Base-by-base conservation (phyloP, 78 protist species). In the Dictyostelium brefeldianum region DNA sequence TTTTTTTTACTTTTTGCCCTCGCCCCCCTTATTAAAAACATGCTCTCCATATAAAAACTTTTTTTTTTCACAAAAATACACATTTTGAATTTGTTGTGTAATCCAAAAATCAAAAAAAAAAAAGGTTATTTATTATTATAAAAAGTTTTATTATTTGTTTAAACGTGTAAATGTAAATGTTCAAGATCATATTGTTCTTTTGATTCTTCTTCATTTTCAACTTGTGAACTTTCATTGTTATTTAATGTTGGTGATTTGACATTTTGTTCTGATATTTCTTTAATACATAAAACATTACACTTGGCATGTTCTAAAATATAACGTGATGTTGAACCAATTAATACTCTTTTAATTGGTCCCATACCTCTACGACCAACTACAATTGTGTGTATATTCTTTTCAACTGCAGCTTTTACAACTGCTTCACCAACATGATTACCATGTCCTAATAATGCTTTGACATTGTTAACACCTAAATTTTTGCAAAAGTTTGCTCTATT, bases 311-410 rank as follows among this genome's bases (percentile, higher is more conserved):
- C 95, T 41, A 91, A 70, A 18, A 82, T 83, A 25, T 79, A 91
- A 56, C 81, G 73, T 12, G 95, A 91, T 11, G 95, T 91, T 20
- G 87, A 75, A 15, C 95, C 95, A 36, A 91, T 70, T 54, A 91
- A 91, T 18, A 91, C 67, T 59, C 95, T 91, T 67, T 91, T 91
- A 9, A 91, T 81, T 31, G 80, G 51, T 25, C 95, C 90, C 67
- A 78, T 69, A 17, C 95, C 90, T 79, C 90, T 91, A 73, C 95
- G 81, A 17, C 95, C 95, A 56, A 91, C 91, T 1, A 91, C 90
- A 8, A 91, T 53, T 15, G 43, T 69, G 12, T 91, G 90, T 53
- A 91, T 91, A 56, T 67, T 11, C 48, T 91, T 91, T 67, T 91
- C 90, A 18, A 10, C 31, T 1, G 92, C 82, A 8, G 92, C 92